Evolutionary conservation across 345 rosid species (phyloP).

Genomic region (Aquilaria malaccensis): DNA sequence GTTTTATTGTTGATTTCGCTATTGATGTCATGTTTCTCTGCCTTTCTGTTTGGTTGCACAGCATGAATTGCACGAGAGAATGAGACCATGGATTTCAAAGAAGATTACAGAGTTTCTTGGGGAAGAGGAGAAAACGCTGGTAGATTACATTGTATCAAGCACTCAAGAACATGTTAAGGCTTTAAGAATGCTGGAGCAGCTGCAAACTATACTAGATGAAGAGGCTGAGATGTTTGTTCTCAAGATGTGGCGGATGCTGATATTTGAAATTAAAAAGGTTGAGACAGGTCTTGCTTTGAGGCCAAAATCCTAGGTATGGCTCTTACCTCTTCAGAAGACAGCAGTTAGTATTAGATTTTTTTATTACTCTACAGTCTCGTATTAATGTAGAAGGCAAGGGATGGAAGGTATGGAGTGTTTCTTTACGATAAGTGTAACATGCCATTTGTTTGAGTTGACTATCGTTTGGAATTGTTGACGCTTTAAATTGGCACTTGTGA

Average conservation of each 20-base stretch:
- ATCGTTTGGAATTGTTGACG: no score
- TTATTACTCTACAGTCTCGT: no score
- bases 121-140: slow-evolving; percentile 85
- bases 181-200: slow-evolving; percentile 81
- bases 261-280: slow-evolving; percentile 87
- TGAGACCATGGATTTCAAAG: slow-evolving; percentile 99
- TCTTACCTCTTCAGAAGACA: no score
- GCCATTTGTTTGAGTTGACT: no score
- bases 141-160: slow-evolving; percentile 78
- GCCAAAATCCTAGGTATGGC: slow-evolving; percentile 36
- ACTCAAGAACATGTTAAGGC: slow-evolving; percentile 88
- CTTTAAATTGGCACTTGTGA: no score
- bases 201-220: slow-evolving; percentile 80
- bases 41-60: slow-evolving; percentile 15
- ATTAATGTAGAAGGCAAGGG: no score
- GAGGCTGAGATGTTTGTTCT: slow-evolving; percentile 99
- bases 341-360: no score
- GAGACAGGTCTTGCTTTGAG: slow-evolving; percentile 68
- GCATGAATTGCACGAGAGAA: slow-evolving; percentile 86
- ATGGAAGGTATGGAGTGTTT: no score
- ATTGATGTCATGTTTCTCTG: slow-evolving; percentile 6
- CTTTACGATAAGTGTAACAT: no score
- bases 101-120: slow-evolving; percentile 94
- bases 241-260: slow-evolving; percentile 99
- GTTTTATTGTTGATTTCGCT: neutral